phyloP scores from a whole-genome alignment of 1,284 basidiomycete species.

The Ganoderma resinaceum region DNA sequence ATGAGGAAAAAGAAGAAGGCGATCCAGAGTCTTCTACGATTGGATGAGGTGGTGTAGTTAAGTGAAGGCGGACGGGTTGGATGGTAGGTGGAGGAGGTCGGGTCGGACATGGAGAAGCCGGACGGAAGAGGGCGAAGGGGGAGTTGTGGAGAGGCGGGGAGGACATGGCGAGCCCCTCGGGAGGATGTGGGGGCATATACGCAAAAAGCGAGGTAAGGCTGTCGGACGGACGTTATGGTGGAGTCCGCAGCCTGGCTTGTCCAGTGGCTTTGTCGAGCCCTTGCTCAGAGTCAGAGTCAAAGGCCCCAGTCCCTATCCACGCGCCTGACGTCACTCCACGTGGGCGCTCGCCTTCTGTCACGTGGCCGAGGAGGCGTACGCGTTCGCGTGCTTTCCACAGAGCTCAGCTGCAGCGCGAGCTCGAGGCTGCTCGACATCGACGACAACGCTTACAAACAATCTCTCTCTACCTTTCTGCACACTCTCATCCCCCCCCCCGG shows the following conservation, averaged over 20 bases:
- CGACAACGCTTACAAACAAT: background rate
- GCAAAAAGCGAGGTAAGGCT: background rate
- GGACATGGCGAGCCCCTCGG: background rate
- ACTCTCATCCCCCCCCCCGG: background rate
- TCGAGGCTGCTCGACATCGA: background rate
- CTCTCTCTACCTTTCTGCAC: background rate
- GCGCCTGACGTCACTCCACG: background rate
- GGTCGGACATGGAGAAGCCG: slow-evolving; percentile 19
- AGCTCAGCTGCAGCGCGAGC: background rate
- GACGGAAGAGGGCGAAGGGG: background rate
- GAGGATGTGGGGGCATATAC: background rate
- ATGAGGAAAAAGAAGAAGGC: slow-evolving; percentile 39
- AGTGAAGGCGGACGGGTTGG: slow-evolving; percentile 35
- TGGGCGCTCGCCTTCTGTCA: slow-evolving; percentile 13
- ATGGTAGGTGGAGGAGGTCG: slow-evolving; percentile 21
- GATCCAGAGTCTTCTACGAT: slow-evolving; percentile 35
- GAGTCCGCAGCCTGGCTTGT: background rate
- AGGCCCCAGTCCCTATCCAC: background rate
- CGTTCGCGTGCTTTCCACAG: slow-evolving; percentile 11
- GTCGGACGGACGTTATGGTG: background rate
- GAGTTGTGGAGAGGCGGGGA: background rate
- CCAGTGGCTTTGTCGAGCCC: background rate
- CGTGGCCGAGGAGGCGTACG: slow-evolving; percentile 20
- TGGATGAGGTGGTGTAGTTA: slow-evolving; percentile 38
- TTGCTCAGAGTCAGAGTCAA: background rate